These are phyloP conservation scores for Malus hybrid DNA, from an alignment of 331 rosid species.

Conservation along the genomic window DNA sequence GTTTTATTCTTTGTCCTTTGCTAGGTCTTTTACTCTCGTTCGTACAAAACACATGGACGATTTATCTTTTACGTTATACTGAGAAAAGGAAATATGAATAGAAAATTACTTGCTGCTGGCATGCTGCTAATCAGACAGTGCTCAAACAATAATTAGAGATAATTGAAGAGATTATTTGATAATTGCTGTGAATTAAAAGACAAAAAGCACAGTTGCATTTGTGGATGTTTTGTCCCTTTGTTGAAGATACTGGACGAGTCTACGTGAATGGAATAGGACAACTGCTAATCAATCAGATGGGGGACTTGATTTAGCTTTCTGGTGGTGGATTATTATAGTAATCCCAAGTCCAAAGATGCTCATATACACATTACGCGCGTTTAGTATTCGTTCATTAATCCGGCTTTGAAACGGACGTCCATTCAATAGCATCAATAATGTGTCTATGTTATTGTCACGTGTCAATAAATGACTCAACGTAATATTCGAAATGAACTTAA, in stretches of 20 bases:
- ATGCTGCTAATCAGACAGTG: background rate
- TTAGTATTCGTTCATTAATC: too few relatives aligned
- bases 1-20: background rate
- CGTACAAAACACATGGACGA: background rate
- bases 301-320: background rate
- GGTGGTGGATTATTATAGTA: background rate
- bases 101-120: background rate
- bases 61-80: background rate
- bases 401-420: too few relatives aligned
- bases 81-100: background rate
- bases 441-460: too few relatives aligned
- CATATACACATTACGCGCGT: background rate
- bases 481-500: too few relatives aligned
- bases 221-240: background rate
- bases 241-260: background rate
- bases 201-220: background rate
- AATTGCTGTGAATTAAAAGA: conserved; percentile 2
- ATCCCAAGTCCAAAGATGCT: background rate
- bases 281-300: background rate
- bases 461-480: too few relatives aligned
- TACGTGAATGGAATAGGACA: background rate
- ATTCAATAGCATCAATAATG: too few relatives aligned
- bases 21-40: background rate
- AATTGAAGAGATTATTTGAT: background rate
- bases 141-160: background rate